These are phyloP conservation scores for Alternaria sp. DNA, from an alignment of 2,329 filamentous ascomycete genomes.

Conservation along the genomic window DNA sequence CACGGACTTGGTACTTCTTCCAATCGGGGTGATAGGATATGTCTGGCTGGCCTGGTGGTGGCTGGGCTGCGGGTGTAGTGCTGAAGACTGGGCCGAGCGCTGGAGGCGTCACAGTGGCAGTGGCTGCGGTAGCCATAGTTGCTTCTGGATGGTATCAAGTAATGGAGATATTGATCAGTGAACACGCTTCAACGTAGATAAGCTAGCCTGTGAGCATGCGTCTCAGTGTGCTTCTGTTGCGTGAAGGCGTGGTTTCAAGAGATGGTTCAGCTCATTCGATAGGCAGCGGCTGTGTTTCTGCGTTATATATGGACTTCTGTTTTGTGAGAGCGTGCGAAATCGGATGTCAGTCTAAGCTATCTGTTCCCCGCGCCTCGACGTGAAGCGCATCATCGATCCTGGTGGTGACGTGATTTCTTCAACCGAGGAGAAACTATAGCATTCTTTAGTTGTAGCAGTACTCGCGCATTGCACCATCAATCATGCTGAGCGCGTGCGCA, in stretches of 20 bases:
- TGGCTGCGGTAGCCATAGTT: background rate
- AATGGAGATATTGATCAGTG: background rate
- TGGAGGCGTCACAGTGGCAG: background rate
- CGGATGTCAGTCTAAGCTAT: background rate
- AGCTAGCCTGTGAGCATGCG: background rate
- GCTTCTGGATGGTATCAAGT: background rate
- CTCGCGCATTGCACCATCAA: background rate
- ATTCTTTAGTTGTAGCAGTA: background rate
- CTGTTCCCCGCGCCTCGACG: background rate
- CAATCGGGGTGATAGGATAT: constrained; percentile 66
- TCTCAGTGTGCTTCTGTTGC: background rate
- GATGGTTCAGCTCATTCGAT: background rate
- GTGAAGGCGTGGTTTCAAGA: background rate
- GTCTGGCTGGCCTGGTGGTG: constrained; percentile 61
- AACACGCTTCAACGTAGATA: background rate
- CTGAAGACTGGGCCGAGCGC: constrained; percentile 56
- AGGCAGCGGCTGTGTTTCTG: background rate
- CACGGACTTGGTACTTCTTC: constrained; percentile 63
- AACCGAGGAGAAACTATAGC: background rate
- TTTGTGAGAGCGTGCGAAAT: background rate
- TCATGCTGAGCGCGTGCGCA: background rate
- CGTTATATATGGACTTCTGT: background rate
- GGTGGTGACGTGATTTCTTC: background rate
- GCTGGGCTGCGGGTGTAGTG: background rate
- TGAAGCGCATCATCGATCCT: background rate